Conservation (phyloP, 176 grass and related monocot genomes). For the Aegilops speltoides region DNA sequence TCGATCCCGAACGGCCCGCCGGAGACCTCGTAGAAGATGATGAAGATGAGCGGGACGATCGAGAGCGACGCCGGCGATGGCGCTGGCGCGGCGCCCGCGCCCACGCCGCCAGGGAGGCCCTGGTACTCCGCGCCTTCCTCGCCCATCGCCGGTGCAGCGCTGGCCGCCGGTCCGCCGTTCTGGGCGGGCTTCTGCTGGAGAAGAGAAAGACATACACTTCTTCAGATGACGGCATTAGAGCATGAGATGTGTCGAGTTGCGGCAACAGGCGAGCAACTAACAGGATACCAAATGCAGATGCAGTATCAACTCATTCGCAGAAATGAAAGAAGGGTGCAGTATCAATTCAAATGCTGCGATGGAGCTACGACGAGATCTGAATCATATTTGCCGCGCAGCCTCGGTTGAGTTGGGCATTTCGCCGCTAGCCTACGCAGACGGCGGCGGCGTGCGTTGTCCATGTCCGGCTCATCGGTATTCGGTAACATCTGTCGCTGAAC, state of each 20-base stretch:
- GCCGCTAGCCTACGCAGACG: neutral
- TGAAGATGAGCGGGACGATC: conserved; percentile 63
- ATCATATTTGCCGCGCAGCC: neutral
- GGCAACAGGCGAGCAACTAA: neutral
- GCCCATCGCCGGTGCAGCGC: conserved; percentile 25
- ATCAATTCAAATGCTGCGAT: no score
- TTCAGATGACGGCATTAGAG: neutral
- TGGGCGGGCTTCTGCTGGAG: conserved; percentile 36
- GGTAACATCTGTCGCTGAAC: conserved; percentile 16
- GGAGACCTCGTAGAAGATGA: conserved; percentile 93
- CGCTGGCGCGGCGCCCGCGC: neutral
- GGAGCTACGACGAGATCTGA: neutral
- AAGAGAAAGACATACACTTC: neutral
- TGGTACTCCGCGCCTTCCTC: conserved; percentile 34
- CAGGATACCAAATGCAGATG: neutral
- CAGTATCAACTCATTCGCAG: neutral
- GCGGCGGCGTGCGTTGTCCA: conserved; percentile 1
- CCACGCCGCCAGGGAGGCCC: conserved; percentile 21
- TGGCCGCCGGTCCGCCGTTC: neutral
- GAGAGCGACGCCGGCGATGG: conserved; percentile 23
- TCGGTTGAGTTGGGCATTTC: neutral
- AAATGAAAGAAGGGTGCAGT: no score
- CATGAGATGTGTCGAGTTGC: neutral
- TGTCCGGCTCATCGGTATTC: neutral
- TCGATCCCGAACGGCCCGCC: conserved; percentile 73